A percentile compares a stretch with the other conserved stretches of the same genome.
Conservation (phyloP, 148 eudicot genomes). For the Cornus kousa region DNA sequence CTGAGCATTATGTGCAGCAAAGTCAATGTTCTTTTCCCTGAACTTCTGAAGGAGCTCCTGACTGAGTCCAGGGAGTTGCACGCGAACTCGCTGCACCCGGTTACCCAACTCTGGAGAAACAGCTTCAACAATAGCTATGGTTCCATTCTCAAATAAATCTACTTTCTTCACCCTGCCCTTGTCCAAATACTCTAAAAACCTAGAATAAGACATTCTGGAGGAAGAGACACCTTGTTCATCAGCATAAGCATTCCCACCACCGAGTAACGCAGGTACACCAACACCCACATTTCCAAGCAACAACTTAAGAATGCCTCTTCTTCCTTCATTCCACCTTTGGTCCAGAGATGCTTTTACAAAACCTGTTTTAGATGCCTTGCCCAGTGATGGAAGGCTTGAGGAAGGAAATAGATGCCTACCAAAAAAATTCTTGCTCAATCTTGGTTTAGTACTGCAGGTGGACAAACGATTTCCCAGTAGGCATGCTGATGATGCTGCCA, state of each 20-base stretch:
- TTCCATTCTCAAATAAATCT: conserved; percentile 93
- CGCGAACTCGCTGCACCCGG: conserved; percentile 92
- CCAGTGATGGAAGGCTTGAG: conserved; percentile 32
- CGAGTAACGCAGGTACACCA: conserved; percentile 46
- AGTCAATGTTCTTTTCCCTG: conserved; percentile 92
- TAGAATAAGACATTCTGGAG: conserved; percentile 97
- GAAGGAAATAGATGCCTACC: conserved; percentile 35
- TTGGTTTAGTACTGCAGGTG: conserved; percentile 26
- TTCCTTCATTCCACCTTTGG: conserved; percentile 54
- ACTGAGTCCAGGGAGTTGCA: conserved; percentile 97
- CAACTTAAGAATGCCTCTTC: conserved; percentile 75
- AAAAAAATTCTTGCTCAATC: conserved; percentile 43
- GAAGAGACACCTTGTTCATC: conserved; percentile 97
- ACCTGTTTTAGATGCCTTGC: conserved; percentile 40
- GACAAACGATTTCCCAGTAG: conserved; percentile 50
- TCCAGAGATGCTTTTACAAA: conserved; percentile 54
- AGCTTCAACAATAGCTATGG: conserved; percentile 96
- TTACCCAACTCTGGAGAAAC: conserved; percentile 95
- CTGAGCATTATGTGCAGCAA: conserved; percentile 97
- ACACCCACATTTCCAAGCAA: conserved; percentile 77
- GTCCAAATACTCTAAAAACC: conserved; percentile 92
- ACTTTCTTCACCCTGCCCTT: conserved; percentile 89
- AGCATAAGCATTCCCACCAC: conserved; percentile 67
- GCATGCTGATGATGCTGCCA: conserved; percentile 66
- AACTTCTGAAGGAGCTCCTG: conserved; percentile 98